Conservation (phyloP, 768 basidiomycete genomes). For the Panaeolus cyanescens region DNA sequence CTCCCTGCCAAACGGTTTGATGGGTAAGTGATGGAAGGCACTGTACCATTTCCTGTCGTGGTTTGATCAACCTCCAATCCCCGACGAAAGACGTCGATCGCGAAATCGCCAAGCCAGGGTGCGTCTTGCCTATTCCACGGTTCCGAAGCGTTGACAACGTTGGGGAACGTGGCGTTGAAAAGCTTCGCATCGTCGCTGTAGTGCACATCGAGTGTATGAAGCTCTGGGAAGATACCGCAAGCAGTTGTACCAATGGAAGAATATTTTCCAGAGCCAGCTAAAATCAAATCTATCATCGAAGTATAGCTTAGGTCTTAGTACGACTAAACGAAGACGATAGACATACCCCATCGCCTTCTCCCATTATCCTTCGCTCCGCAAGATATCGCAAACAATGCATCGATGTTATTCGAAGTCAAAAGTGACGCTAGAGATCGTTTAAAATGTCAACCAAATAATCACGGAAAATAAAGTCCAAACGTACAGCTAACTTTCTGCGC, state of each 20-base stretch:
- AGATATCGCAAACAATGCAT: constrained; percentile 17
- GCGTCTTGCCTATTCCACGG: constrained; percentile 13
- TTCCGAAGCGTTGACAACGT: constrained; percentile 18
- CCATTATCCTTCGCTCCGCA: constrained; percentile 13
- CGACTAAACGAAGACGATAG: background rate
- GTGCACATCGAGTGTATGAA: constrained; percentile 14
- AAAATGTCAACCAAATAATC: background rate
- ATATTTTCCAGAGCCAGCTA: constrained; percentile 17
- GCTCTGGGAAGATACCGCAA: constrained; percentile 16
- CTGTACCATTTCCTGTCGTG: constrained; percentile 15
- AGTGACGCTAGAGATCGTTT: constrained; percentile 4
- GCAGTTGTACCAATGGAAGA: constrained; percentile 14
- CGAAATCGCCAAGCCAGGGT: constrained; percentile 21
- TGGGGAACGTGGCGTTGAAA: constrained; percentile 19
- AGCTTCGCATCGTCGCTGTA: constrained; percentile 16
- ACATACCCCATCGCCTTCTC: constrained; percentile 14
- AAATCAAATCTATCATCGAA: constrained; percentile 15
- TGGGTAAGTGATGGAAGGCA: no score
- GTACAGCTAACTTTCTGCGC: constrained; percentile 7
- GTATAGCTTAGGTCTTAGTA: background rate
- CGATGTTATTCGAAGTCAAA: constrained; percentile 14
- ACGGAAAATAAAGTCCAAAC: background rate
- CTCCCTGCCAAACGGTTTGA: no score
- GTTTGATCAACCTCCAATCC: constrained; percentile 16
- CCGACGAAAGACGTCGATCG: constrained; percentile 16